phyloP scores from a whole-genome alignment of 345 rosid genomes.

The Corymbia maculata region DNA sequence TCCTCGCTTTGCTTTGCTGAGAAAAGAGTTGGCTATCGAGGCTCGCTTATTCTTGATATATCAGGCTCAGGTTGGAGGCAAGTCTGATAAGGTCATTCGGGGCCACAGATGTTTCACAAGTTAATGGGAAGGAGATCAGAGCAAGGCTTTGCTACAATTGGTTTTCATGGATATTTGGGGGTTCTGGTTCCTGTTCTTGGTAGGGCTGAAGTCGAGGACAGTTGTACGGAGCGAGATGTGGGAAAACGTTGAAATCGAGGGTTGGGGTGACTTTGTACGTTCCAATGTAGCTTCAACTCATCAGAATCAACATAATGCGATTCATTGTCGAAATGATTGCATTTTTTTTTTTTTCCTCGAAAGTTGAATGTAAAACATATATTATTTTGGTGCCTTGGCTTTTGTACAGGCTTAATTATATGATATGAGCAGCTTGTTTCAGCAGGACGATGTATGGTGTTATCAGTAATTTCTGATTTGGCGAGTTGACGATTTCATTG shows the following conservation, averaged over 20 bases:
- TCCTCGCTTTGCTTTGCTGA: not conserved
- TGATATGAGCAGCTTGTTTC: not conserved
- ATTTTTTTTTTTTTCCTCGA: not conserved
- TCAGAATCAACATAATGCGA: not conserved
- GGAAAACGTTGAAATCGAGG: not conserved
- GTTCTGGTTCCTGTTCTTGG: not conserved
- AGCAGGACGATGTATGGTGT: not conserved
- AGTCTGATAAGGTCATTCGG: not conserved
- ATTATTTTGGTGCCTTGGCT: not conserved
- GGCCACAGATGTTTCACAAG: not conserved
- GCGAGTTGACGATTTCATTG: not conserved
- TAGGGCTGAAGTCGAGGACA: not conserved
- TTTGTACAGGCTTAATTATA: not conserved
- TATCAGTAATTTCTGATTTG: no score
- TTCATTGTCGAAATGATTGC: not conserved
- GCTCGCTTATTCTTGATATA: not conserved
- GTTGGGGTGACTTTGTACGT: not conserved
- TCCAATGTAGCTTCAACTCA: not conserved
- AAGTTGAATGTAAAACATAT: not conserved
- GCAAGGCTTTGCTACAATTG: not conserved
- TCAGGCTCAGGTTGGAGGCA: not conserved
- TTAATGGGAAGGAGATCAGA: not conserved
- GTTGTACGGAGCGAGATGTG: not conserved
- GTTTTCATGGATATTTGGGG: not conserved
- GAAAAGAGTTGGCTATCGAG: not conserved